These are phyloP conservation scores for Gentiana macrophylla DNA, from an alignment of 257 asterid species.

Conservation along the genomic window DNA sequence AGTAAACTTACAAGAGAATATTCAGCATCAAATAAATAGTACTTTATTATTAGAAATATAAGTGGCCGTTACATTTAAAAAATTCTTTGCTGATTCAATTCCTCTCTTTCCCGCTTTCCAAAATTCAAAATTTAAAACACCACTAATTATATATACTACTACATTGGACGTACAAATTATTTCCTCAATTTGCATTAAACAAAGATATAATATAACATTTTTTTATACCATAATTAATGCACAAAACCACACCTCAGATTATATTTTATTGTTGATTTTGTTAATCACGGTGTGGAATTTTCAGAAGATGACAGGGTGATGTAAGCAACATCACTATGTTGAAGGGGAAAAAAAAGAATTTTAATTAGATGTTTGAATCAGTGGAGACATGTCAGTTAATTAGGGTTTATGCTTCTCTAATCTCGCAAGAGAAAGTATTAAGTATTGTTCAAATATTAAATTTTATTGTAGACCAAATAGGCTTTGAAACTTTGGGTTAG, in stretches of 20 bases:
- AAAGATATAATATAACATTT: constrained; percentile 1
- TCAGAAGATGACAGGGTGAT: constrained; percentile 22
- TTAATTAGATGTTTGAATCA: constrained; percentile 18
- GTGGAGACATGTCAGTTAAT: constrained; percentile 37
- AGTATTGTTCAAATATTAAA: too few relatives aligned
- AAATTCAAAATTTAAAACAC: constrained; percentile 33
- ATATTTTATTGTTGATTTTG: constrained; percentile 8
- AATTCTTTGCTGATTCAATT: constrained; percentile 9
- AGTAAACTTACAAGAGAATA: too few relatives aligned
- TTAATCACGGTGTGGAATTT: constrained; percentile 1
- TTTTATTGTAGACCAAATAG: too few relatives aligned
- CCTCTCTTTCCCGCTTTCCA: constrained; percentile 22
- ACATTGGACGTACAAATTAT: not conserved
- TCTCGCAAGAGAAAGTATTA: not conserved
- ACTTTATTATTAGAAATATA: not conserved
- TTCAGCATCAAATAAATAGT: too few relatives aligned
- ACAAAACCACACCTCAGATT: constrained; percentile 23
- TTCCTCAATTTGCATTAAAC: constrained; percentile 29
- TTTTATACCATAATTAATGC: constrained; percentile 21
- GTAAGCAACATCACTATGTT: constrained; percentile 20
- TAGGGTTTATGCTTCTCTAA: constrained; percentile 26
- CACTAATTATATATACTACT: not conserved
- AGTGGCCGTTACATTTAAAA: constrained; percentile 29
- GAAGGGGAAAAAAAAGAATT: constrained; percentile 4
- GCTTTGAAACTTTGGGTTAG: too few relatives aligned